Evolutionary conservation across 2,329 filamentous ascomycete genomes (phyloP).

Genomic region (Thelonectria discophora): DNA sequence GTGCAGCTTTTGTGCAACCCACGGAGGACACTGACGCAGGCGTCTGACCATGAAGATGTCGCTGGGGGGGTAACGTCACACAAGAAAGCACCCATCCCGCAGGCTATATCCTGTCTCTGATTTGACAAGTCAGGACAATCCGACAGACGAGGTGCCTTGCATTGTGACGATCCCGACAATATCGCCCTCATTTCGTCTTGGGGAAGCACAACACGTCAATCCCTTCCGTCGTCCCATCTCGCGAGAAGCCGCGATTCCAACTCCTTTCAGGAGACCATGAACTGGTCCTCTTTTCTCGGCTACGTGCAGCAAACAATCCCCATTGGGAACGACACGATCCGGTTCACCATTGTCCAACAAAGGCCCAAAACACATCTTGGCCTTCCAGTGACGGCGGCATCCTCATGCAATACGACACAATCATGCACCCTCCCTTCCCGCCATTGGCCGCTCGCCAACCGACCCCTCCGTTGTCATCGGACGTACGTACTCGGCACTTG

Average conservation of each 20-base stretch:
- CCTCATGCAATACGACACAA: neutral
- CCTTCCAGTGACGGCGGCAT: neutral
- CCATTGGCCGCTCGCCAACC: neutral
- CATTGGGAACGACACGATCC: neutral
- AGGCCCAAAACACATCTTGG: neutral
- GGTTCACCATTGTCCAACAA: neutral
- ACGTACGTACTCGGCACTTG: too few relatives aligned
- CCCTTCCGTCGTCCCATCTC: neutral
- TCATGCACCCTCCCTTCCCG: neutral
- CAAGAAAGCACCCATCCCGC: neutral
- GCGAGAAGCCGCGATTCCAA: neutral
- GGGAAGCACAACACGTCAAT: neutral
- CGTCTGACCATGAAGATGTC: neutral
- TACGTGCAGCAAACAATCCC: neutral
- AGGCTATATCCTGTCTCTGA: neutral
- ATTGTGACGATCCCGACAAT: neutral
- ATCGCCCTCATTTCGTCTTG: neutral
- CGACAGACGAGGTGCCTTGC: neutral
- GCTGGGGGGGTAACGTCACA: slow-evolving; percentile 4
- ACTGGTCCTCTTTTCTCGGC: neutral
- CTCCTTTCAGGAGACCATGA: neutral
- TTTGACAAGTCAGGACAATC: neutral
- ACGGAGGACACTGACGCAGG: neutral
- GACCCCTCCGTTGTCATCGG: too few relatives aligned
- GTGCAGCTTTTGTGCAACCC: neutral